Conservation (phyloP, 306 rosid genomes). For the Gillenia trifoliata region DNA sequence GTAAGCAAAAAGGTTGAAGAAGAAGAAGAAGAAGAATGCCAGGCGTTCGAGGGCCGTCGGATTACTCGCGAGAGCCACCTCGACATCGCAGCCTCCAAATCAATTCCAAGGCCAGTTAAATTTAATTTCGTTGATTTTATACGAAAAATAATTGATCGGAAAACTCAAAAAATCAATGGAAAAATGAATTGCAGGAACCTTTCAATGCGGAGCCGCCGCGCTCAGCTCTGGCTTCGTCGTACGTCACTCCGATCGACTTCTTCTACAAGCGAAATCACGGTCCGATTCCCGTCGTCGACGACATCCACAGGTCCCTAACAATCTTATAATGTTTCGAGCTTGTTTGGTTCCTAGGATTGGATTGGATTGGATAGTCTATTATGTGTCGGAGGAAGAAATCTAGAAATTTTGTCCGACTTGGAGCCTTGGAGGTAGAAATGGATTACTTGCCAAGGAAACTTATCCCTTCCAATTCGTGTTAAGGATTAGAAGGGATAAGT, state of each 20-base stretch:
- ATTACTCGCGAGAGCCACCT: slow-evolving; percentile 69
- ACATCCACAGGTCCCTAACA: slow-evolving; percentile 50
- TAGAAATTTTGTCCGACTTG: too few relatives aligned
- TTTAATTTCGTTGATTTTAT: not conserved
- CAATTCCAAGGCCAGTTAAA: slow-evolving; percentile 51
- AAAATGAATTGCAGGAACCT: slow-evolving; percentile 48
- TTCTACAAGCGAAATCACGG: slow-evolving; percentile 96
- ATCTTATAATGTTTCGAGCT: not conserved
- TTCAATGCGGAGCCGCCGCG: slow-evolving; percentile 92
- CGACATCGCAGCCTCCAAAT: slow-evolving; percentile 56
- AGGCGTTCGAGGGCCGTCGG: slow-evolving; percentile 59
- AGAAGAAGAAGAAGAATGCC: slow-evolving; percentile 44
- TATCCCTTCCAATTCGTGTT: too few relatives aligned
- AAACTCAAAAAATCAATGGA: too few relatives aligned
- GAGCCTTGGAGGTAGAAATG: too few relatives aligned
- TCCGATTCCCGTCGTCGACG: slow-evolving; percentile 69
- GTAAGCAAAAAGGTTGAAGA: not conserved
- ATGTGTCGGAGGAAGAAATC: too few relatives aligned
- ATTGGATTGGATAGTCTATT: too few relatives aligned
- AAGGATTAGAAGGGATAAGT: too few relatives aligned
- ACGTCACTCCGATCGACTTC: slow-evolving; percentile 71
- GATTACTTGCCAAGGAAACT: too few relatives aligned
- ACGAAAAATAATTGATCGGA: not conserved
- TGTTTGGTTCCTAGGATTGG: too few relatives aligned
- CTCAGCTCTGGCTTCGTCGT: slow-evolving; percentile 49